Percentiles rank a stretch among this genome's conserved stretches.
Conservation (phyloP, 2,329 filamentous ascomycete species). For the Trichoderma sp. region DNA sequence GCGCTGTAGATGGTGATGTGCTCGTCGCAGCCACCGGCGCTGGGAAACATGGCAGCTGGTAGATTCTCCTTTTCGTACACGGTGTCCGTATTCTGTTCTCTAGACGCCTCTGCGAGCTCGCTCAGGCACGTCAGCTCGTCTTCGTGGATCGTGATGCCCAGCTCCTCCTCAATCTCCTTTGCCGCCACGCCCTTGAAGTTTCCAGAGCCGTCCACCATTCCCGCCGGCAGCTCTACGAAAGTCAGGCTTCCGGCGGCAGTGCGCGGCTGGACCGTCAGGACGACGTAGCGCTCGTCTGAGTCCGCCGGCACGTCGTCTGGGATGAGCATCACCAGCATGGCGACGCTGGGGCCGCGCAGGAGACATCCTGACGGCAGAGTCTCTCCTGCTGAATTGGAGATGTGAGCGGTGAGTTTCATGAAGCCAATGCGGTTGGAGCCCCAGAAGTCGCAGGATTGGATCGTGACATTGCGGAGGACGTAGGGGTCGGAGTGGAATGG, state of each 20-base stretch:
- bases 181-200: conserved; percentile 62
- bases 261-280: conserved; percentile 64
- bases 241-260: conserved; percentile 58
- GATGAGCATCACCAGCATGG: conserved; percentile 60
- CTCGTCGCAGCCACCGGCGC: conserved; percentile 64
- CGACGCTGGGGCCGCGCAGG: conserved; percentile 63
- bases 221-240: conserved; percentile 61
- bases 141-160: conserved; percentile 56
- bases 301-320: conserved; percentile 51
- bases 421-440: conserved; percentile 56
- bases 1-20: conserved; percentile 62
- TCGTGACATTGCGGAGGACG: conserved; percentile 51
- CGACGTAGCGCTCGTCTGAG: conserved; percentile 56
- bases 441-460: conserved; percentile 61
- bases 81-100: conserved; percentile 26
- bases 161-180: conserved; percentile 64
- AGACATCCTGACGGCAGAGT: conserved; percentile 59
- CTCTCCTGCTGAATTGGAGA: conserved; percentile 54
- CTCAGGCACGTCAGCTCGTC: conserved; percentile 55
- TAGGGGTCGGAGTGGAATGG: conserved; percentile 61
- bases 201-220: conserved; percentile 59
- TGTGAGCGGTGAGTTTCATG: conserved; percentile 55
- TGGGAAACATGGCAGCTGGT: conserved; percentile 59
- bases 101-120: conserved; percentile 49
- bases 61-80: conserved; percentile 41